Conservation (phyloP, 192 early-diverging fungal genomes). For the Spinellus fusiger region DNA sequence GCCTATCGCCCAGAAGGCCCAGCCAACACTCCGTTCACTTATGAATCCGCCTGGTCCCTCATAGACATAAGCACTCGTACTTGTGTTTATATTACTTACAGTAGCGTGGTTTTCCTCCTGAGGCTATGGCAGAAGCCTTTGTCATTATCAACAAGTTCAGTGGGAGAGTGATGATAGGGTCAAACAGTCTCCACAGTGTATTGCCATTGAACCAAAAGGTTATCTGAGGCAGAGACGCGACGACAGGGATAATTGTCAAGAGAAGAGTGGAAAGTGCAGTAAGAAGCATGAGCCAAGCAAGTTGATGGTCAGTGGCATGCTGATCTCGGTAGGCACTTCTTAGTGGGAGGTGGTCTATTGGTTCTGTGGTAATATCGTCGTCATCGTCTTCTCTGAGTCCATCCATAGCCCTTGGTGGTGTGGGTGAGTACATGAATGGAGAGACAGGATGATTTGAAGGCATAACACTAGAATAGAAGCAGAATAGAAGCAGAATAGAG, state of each 20-base stretch:
- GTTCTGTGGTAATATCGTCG: no score
- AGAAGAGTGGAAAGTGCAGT: conserved; percentile 23
- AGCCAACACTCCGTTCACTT: conserved; percentile 21
- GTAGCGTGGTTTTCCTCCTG: conserved; percentile 20
- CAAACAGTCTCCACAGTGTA: conserved; percentile 29
- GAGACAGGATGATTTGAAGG: no score
- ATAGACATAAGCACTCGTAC: neutral
- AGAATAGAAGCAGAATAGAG: no score
- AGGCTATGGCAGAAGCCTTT: conserved; percentile 16
- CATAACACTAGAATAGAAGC: no score
- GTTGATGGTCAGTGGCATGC: conserved; percentile 1
- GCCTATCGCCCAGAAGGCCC: conserved; percentile 25
- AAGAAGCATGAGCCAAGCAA: conserved; percentile 18
- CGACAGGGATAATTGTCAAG: conserved; percentile 24
- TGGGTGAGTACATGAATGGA: no score
- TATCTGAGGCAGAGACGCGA: conserved; percentile 15
- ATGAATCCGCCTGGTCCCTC: conserved; percentile 24
- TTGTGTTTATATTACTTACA: conserved; percentile 15
- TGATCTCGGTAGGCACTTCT: conserved; percentile 2
- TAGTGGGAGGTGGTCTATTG: no score
- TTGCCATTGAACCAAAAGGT: conserved; percentile 31
- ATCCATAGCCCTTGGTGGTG: no score
- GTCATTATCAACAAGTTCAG: conserved; percentile 27
- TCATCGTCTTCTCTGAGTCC: no score
- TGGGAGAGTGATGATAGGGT: conserved; percentile 29